phyloP scores from a whole-genome alignment of 2,329 filamentous ascomycete species.

The Alternaria panax region DNA sequence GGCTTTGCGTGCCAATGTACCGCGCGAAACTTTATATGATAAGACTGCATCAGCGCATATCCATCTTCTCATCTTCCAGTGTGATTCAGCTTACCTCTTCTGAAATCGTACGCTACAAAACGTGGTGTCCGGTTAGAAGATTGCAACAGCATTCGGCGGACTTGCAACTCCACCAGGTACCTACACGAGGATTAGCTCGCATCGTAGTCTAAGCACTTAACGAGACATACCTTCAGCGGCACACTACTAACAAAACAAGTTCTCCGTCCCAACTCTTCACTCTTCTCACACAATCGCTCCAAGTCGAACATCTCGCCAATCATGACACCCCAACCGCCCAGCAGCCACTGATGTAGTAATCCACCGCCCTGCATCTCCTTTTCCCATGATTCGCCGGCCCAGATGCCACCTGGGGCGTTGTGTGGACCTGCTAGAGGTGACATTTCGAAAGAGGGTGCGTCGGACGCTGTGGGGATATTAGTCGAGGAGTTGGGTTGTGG shows the following conservation, averaged over 20 bases:
- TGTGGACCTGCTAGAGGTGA: slow-evolving; percentile 48
- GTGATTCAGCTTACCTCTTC: background rate
- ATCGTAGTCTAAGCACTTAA: background rate
- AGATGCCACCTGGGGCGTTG: slow-evolving; percentile 41
- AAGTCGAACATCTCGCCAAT: slow-evolving; percentile 56
- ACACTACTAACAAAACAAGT: slow-evolving; percentile 68
- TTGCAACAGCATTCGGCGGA: slow-evolving; percentile 49
- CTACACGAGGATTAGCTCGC: slow-evolving; percentile 20
- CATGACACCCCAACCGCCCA: slow-evolving; percentile 48
- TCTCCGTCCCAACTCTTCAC: slow-evolving; percentile 61
- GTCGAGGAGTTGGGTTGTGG: background rate
- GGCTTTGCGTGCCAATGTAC: background rate
- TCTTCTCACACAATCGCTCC: slow-evolving; percentile 60
- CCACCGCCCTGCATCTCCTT: slow-evolving; percentile 47
- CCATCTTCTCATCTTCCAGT: background rate
- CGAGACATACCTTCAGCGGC: slow-evolving; percentile 59
- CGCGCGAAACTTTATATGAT: background rate
- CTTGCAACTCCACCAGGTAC: slow-evolving; percentile 58
- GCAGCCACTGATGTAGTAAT: slow-evolving; percentile 44
- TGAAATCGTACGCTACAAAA: background rate
- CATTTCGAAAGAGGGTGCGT: slow-evolving; percentile 55
- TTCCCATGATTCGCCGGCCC: slow-evolving; percentile 46
- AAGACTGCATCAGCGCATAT: background rate
- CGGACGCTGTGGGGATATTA: slow-evolving; percentile 38
- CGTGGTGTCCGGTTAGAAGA: slow-evolving; percentile 31